Conservation (phyloP, 768 basidiomycete species). For the Holtermannia corniformis region DNA sequence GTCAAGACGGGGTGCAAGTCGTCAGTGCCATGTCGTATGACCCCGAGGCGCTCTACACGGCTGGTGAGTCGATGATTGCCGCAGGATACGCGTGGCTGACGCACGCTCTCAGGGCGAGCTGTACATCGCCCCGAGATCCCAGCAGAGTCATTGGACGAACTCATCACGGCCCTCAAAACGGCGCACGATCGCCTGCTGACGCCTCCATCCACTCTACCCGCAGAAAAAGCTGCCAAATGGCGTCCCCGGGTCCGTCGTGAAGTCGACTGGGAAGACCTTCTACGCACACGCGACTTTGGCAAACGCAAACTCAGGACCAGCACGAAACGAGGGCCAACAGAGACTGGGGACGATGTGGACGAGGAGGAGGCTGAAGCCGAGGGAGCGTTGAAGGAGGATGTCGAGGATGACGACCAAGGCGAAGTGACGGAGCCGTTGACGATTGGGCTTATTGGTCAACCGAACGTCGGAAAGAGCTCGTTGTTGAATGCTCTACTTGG, state of each 20-base stretch:
- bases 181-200: conserved; percentile 59
- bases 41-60: conserved; percentile 44
- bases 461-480: conserved; percentile 97
- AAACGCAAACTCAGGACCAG: conserved; percentile 21
- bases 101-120: conserved; percentile 9
- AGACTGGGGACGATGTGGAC: conserved; percentile 15
- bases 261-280: conserved; percentile 66
- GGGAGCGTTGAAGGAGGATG: conserved; percentile 28
- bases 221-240: conserved; percentile 53
- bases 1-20: conserved; percentile 50
- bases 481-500: conserved; percentile 94
- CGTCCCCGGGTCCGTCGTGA: conserved; percentile 53
- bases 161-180: conserved; percentile 57
- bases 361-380: conserved; percentile 37
- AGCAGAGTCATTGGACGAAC: conserved; percentile 52
- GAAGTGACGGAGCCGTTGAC: conserved; percentile 48
- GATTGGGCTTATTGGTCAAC: conserved; percentile 82
- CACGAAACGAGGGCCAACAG: conserved; percentile 25
- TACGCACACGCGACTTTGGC: conserved; percentile 18
- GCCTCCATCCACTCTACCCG: conserved; percentile 55
- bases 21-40: conserved; percentile 68
- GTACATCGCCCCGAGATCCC: conserved; percentile 59
- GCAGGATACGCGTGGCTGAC: conserved; percentile 16
- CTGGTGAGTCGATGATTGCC: conserved; percentile 1
- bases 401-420: conserved; percentile 8